phyloP scores from a whole-genome alignment of 257 asterid species.

The Petrea volubilis region DNA sequence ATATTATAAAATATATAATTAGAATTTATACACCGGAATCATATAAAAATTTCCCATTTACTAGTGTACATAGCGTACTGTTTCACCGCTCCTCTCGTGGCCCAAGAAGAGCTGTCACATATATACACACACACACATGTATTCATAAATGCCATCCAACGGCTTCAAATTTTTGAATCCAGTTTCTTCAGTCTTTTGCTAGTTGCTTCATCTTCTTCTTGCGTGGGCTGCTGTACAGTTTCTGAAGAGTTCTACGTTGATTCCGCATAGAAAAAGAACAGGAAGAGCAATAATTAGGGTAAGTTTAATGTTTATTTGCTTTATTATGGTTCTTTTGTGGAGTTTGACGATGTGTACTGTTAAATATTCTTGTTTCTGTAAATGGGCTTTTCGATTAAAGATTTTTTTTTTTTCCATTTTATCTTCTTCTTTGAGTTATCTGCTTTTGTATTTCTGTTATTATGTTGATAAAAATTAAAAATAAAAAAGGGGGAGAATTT shows the following conservation, averaged over 20 bases:
- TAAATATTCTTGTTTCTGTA: neutral
- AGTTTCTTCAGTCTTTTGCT: conserved; percentile 12
- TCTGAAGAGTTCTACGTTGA: neutral
- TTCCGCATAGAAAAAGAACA: neutral
- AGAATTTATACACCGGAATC: no score
- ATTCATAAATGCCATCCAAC: conserved; percentile 40
- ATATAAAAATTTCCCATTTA: no score
- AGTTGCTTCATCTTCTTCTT: neutral
- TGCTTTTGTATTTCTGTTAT: neutral
- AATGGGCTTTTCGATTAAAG: neutral
- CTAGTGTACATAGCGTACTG: conserved; percentile 22
- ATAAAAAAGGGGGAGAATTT: neutral
- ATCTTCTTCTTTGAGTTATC: neutral
- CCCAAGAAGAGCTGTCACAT: conserved; percentile 38
- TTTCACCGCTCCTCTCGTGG: conserved; percentile 40
- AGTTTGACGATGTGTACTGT: neutral
- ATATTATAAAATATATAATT: no score
- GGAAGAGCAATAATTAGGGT: conserved; percentile 14
- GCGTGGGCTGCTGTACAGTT: conserved; percentile 15
- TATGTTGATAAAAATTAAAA: neutral
- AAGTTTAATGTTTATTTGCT: neutral
- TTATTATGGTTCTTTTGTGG: neutral
- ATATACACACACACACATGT: conserved; percentile 22
- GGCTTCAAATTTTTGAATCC: conserved; percentile 23
- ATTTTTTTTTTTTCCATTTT: neutral